These are phyloP conservation scores for Danielia oregonensis DNA, from an alignment of 805 yeast species.

Conservation along the genomic window DNA sequence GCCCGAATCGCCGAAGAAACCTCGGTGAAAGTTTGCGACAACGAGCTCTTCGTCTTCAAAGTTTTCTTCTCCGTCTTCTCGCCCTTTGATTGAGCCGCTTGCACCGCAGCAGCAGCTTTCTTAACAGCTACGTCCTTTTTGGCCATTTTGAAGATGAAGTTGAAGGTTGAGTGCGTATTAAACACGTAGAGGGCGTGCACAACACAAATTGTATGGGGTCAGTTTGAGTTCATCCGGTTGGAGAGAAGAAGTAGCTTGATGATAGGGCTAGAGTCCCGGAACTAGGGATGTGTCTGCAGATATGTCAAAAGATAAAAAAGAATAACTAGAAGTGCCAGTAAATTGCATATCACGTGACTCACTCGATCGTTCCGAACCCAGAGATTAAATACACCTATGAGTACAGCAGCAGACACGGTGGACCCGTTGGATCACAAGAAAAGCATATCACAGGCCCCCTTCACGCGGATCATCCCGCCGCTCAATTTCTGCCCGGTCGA, in stretches of 20 bases:
- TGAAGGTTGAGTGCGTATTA: background rate
- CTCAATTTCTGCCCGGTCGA: constrained; percentile 95
- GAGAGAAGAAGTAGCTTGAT: no score
- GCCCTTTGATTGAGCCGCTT: constrained; percentile 11
- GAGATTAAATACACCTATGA: no score
- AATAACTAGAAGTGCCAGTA: no score
- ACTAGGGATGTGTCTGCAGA: no score
- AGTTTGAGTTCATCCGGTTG: background rate
- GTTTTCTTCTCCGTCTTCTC: constrained; percentile 2
- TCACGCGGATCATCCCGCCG: constrained; percentile 81
- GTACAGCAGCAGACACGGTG: no score
- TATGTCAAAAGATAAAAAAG: no score
- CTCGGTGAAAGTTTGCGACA: constrained; percentile 19
- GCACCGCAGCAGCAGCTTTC: constrained; percentile 13
- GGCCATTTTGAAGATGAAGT: constrained; percentile 25
- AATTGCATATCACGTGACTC: no score
- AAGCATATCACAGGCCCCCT: constrained; percentile 47
- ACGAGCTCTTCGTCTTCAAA: constrained; percentile 8
- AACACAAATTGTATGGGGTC: background rate
- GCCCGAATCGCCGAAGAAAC: constrained; percentile 27
- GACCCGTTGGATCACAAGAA: constrained; percentile 9
- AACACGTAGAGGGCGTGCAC: constrained; percentile 7
- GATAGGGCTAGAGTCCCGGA: no score
- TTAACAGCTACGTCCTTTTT: constrained; percentile 31
- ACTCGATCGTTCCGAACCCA: no score